Evolutionary conservation across 306 rosid genomes (phyloP).

Genomic region (Parietaria judaica): DNA sequence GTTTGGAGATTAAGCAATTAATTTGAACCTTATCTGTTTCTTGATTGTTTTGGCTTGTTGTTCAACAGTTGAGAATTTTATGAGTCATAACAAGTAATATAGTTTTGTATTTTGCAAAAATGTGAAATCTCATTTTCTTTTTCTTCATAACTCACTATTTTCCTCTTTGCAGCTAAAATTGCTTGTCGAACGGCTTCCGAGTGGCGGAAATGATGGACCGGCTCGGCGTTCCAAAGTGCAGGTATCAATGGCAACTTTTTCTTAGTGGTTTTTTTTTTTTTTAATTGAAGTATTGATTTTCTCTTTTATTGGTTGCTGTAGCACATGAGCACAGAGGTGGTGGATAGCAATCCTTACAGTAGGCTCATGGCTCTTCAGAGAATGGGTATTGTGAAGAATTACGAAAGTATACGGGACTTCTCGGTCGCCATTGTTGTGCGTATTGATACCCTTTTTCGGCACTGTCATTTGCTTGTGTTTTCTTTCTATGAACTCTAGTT

Average conservation of each 20-base stretch:
- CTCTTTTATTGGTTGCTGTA: slow-evolving; percentile 28
- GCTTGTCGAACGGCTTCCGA: slow-evolving; percentile 49
- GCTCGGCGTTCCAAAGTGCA: slow-evolving; percentile 64
- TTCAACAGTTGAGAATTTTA: too few species aligned
- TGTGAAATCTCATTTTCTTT: background rate
- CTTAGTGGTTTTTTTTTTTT: background rate
- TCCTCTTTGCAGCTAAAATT: slow-evolving; percentile 43
- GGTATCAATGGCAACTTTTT: slow-evolving; percentile 29
- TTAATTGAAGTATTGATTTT: slow-evolving; percentile 4
- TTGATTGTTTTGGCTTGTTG: too few species aligned
- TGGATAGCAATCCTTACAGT: slow-evolving; percentile 94
- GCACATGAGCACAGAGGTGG: slow-evolving; percentile 98
- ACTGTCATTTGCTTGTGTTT: slow-evolving; percentile 4
- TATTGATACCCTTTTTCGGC: slow-evolving; percentile 40
- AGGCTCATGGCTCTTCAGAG: slow-evolving; percentile 99
- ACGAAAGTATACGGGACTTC: slow-evolving; percentile 87
- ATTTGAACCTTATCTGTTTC: too few species aligned
- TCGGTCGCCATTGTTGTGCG: slow-evolving; percentile 96
- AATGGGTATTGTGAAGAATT: slow-evolving; percentile 92
- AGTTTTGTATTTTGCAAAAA: too few species aligned
- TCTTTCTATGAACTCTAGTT: background rate
- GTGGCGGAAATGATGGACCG: slow-evolving; percentile 44
- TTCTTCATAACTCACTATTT: too few species aligned
- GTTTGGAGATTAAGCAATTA: too few species aligned
- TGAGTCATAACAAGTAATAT: too few species aligned